Evolutionary conservation across 2,329 filamentous ascomycete species (phyloP).

Genomic region (Venturia effusa): DNA sequence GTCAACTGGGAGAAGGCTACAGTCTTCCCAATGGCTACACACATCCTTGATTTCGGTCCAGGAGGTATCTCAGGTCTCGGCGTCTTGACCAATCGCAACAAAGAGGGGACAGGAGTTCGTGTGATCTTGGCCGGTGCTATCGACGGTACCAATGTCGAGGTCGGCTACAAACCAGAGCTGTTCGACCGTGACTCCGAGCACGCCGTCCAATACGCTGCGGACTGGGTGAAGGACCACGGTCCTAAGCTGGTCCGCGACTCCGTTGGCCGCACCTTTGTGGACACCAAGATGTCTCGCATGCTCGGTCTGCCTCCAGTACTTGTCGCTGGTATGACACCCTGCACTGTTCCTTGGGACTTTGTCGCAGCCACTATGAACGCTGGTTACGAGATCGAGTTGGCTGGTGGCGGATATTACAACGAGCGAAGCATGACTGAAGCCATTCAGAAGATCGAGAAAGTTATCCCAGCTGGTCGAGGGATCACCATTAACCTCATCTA

Average conservation of each 20-base stretch:
- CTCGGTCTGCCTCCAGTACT: slow-evolving; percentile 37
- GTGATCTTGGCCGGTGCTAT: slow-evolving; percentile 93
- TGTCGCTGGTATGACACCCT: slow-evolving; percentile 39
- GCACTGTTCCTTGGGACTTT: slow-evolving; percentile 38
- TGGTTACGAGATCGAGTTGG: slow-evolving; percentile 38
- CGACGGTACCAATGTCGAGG: slow-evolving; percentile 76
- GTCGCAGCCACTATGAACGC: slow-evolving; percentile 44
- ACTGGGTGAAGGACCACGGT: slow-evolving; percentile 97
- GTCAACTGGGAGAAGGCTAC: slow-evolving; percentile 97
- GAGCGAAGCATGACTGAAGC: slow-evolving; percentile 33
- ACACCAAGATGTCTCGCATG: slow-evolving; percentile 59
- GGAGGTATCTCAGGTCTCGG: slow-evolving; percentile 95
- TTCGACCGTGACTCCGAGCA: slow-evolving; percentile 95
- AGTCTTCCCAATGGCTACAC: slow-evolving; percentile 78
- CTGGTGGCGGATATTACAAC: slow-evolving; percentile 41
- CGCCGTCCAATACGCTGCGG: slow-evolving; percentile 85
- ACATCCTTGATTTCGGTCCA: slow-evolving; percentile 93
- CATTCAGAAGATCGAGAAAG: slow-evolving; percentile 33
- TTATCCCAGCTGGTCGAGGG: slow-evolving; percentile 37
- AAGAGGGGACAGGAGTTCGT: slow-evolving; percentile 93
- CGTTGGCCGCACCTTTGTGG: slow-evolving; percentile 78
- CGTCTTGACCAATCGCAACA: slow-evolving; percentile 94
- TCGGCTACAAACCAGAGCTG: slow-evolving; percentile 95
- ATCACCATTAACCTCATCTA: slow-evolving; percentile 45
- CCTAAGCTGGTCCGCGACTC: slow-evolving; percentile 88